A percentile compares a stretch with the other conserved stretches of the same genome.
These are phyloP conservation scores for Xenoacremonium recifei DNA, from an alignment of 2,329 filamentous ascomycete species.

Conservation along the genomic window DNA sequence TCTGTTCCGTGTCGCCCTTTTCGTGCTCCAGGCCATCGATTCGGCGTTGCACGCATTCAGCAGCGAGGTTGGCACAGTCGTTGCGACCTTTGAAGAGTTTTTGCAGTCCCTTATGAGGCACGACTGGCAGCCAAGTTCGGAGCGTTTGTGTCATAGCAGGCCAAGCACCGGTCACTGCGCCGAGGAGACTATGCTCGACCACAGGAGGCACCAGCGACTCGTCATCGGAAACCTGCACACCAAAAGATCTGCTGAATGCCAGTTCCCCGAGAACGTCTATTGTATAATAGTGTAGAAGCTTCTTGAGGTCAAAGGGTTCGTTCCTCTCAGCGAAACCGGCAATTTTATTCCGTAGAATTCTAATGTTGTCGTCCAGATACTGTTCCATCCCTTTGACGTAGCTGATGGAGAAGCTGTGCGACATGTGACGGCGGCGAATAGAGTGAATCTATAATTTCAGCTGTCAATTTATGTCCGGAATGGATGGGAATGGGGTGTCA, in stretches of 20 bases:
- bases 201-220: conserved; percentile 9
- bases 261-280: conserved; percentile 12
- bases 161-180: conserved; percentile 10
- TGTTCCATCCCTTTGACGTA: conserved; percentile 11
- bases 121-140: conserved; percentile 6
- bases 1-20: conserved; percentile 1
- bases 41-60: conserved; percentile 9
- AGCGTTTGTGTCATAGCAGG: conserved; percentile 8
- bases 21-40: conserved; percentile 2
- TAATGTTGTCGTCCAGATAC: conserved; percentile 8
- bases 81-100: conserved; percentile 9
- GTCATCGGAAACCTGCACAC: conserved; percentile 7
- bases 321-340: not conserved
- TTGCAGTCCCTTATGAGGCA: conserved; percentile 7
- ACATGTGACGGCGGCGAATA: conserved; percentile 12
- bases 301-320: conserved; percentile 11
- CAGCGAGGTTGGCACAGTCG: conserved; percentile 6
- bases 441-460: conserved; percentile 6
- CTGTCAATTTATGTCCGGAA: not conserved
- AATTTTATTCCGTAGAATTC: conserved; percentile 6
- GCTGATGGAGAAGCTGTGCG: conserved; percentile 12
- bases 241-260: conserved; percentile 11
- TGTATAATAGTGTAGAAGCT: conserved; percentile 10
- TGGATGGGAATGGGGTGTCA: too few relatives aligned
- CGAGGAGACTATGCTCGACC: conserved; percentile 7